phyloP scores from a whole-genome alignment of 1,284 basidiomycete species.

The Ceratobasidium sp. region DNA sequence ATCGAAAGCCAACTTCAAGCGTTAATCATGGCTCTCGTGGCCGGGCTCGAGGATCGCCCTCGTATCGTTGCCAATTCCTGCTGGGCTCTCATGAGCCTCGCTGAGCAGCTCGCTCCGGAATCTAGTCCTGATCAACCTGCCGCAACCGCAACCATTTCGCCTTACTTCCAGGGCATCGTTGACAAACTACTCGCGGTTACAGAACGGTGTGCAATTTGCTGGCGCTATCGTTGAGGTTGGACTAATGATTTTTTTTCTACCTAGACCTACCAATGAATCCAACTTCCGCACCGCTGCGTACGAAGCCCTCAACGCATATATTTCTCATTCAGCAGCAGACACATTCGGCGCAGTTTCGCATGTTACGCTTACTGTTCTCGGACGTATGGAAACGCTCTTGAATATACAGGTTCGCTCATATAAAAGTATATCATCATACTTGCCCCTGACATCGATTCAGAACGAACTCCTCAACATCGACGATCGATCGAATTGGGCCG shows the following conservation, averaged over 20 bases:
- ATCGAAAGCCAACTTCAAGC: constrained; percentile 89
- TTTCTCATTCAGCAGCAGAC: constrained; percentile 85
- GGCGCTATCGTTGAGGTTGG: constrained; percentile 19
- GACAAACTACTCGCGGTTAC: constrained; percentile 85
- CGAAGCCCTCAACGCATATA: constrained; percentile 91
- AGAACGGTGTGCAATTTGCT: constrained; percentile 72
- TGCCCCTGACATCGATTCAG: constrained; percentile 58
- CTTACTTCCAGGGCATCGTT: constrained; percentile 90
- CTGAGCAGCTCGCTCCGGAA: constrained; percentile 82
- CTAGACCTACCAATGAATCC: constrained; percentile 85
- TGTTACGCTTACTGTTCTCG: constrained; percentile 83
- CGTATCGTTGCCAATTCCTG: constrained; percentile 95
- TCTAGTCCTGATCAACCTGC: constrained; percentile 62
- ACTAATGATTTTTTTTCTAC: constrained; percentile 3
- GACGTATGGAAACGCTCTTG: constrained; percentile 91
- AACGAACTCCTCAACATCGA: constrained; percentile 96
- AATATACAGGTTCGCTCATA: constrained; percentile 72
- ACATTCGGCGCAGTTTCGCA: constrained; percentile 86
- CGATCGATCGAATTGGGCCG: constrained; percentile 99
- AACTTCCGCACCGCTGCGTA: constrained; percentile 97
- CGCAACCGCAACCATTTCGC: constrained; percentile 77
- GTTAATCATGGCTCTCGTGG: constrained; percentile 86
- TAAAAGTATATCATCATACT: background rate
- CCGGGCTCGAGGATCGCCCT: constrained; percentile 84
- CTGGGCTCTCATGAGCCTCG: constrained; percentile 96